A percentile compares a stretch with the other conserved stretches of the same genome.
These are phyloP conservation scores for Kentomonas sorsogonicus DNA, from an alignment of 208 protist species.

Conservation along the genomic window DNA sequence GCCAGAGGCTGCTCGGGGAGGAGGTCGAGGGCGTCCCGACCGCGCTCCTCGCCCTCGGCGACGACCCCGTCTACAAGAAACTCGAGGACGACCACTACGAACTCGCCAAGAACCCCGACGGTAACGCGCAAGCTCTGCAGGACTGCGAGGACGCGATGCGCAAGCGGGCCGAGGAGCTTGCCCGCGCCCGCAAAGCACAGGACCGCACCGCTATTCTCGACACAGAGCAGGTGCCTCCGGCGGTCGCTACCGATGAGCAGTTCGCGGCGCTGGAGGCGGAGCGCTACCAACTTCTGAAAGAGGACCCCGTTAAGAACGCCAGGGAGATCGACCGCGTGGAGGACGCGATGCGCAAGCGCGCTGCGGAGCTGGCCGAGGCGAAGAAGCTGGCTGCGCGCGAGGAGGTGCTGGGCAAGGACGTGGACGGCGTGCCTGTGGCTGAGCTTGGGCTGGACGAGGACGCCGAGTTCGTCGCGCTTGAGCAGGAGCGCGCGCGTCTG, in stretches of 20 bases:
- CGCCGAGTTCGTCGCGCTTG: no score
- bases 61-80: conserved; percentile 36
- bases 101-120: conserved; percentile 18
- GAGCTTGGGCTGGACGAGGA: no score
- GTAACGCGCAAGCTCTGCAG: conserved; percentile 12
- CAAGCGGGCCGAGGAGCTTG: conserved; percentile 16
- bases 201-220: conserved; percentile 17
- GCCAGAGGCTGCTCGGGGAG: conserved; percentile 27
- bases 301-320: no score
- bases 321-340: no score
- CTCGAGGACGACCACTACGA: conserved; percentile 32
- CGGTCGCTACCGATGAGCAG: conserved; percentile 11
- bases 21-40: conserved; percentile 39
- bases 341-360: no score
- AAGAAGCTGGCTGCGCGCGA: no score
- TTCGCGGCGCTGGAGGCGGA: no score
- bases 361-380: no score
- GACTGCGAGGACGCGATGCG: conserved; percentile 21
- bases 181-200: conserved; percentile 5
- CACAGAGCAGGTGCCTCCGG: conserved; percentile 10
- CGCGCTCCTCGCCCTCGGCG: conserved; percentile 47
- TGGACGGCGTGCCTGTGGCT: no score
- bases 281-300: no score
- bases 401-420: no score
- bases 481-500: no score